Percentiles rank a stretch among this genome's conserved stretches.
Conservation (phyloP, 345 rosid genomes). For the Acer saccharum region DNA sequence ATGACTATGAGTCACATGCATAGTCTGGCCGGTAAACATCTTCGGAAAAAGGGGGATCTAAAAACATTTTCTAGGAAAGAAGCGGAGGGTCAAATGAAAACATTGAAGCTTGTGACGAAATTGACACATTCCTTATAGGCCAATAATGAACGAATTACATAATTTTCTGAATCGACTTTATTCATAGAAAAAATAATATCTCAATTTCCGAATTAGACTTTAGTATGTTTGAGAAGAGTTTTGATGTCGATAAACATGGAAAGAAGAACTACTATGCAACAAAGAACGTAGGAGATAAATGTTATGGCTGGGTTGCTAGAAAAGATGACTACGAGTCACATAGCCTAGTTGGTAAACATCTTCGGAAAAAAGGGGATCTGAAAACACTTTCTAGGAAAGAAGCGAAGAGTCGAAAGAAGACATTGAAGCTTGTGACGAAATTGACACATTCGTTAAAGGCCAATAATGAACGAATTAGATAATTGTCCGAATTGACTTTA, state of each 20-base stretch:
- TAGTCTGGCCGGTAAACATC: constrained; percentile 41
- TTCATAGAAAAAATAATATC: too few relatives aligned
- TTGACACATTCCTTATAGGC: too few relatives aligned
- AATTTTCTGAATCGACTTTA: too few relatives aligned
- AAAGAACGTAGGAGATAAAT: constrained; percentile 32
- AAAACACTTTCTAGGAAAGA: constrained; percentile 47
- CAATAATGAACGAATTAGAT: too few relatives aligned
- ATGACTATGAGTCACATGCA: constrained; percentile 43
- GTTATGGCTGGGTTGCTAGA: constrained; percentile 73
- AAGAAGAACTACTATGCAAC: background rate
- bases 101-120: too few relatives aligned
- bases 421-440: too few relatives aligned
- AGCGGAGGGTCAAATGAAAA: constrained; percentile 27
- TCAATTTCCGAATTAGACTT: too few relatives aligned
- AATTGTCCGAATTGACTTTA: too few relatives aligned
- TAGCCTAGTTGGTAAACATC: constrained; percentile 41
- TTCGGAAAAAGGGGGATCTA: constrained; percentile 56
- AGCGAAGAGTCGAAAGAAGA: constrained; percentile 26
- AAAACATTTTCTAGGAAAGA: constrained; percentile 47
- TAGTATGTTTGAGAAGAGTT: too few relatives aligned
- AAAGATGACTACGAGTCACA: constrained; percentile 47
- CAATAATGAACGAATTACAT: too few relatives aligned
- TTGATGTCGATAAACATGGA: too few relatives aligned
- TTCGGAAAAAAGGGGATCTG: constrained; percentile 55
- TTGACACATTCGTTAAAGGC: too few relatives aligned